phyloP scores from a whole-genome alignment of 345 rosid genomes.

The Citrus medica region DNA sequence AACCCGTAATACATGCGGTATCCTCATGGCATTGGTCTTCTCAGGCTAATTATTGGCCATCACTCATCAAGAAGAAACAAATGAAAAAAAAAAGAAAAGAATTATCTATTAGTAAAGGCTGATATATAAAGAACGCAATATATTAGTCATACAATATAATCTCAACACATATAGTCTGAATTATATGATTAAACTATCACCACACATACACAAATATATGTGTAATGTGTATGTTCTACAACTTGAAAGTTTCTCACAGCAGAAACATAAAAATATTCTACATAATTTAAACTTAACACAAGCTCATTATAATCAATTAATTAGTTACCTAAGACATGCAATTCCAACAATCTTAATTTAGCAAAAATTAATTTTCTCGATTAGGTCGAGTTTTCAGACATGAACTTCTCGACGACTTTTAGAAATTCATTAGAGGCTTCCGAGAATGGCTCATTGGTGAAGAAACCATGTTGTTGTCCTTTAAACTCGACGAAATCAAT shows the following conservation, averaged over 20 bases:
- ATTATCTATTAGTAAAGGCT: not conserved
- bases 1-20: no score
- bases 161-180: not conserved
- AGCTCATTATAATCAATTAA: not conserved
- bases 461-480: constrained; percentile 70
- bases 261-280: not conserved
- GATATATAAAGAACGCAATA: no score
- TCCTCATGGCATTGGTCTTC: no score
- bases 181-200: not conserved
- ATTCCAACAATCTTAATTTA: not conserved
- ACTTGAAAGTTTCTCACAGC: not conserved
- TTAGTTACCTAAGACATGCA: not conserved
- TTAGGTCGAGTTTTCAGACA: constrained; percentile 24
- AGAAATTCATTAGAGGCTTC: constrained; percentile 34
- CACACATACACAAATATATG: not conserved
- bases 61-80: not conserved
- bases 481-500: constrained; percentile 53
- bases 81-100: no score
- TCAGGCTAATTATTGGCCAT: no score
- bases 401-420: constrained; percentile 38
- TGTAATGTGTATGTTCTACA: not conserved
- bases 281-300: not conserved
- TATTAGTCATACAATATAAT: not conserved
- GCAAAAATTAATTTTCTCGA: not conserved
- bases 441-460: constrained; percentile 53